Evolutionary conservation across 257 asterid genomes (phyloP).

Genomic region (Forsythia suspensa): DNA sequence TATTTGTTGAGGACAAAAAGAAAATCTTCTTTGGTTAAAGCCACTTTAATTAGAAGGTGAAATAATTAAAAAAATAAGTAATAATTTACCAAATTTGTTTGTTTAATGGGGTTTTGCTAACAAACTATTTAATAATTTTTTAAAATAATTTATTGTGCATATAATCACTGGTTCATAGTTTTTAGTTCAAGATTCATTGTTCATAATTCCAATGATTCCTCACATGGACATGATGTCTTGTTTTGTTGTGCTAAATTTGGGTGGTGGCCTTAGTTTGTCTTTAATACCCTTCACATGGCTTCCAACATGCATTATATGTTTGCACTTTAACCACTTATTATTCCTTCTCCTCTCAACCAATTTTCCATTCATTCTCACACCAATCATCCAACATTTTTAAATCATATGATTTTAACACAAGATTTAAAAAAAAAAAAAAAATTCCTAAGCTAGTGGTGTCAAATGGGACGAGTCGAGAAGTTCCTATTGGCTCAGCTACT

Average conservation of each 20-base stretch:
- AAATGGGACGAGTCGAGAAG: background rate
- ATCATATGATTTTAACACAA: background rate
- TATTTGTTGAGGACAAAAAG: background rate
- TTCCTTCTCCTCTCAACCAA: conserved; percentile 14
- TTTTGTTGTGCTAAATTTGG: conserved; percentile 20
- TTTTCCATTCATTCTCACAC: conserved; percentile 15
- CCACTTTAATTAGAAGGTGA: background rate
- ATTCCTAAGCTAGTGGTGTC: background rate
- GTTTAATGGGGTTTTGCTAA: background rate
- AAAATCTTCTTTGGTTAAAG: background rate
- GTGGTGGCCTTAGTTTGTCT: conserved; percentile 28
- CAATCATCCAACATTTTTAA: background rate
- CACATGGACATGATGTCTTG: conserved; percentile 36
- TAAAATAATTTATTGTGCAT: background rate
- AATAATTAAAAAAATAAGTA: background rate
- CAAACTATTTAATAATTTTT: background rate
- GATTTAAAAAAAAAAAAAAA: background rate
- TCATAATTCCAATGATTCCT: conserved; percentile 40
- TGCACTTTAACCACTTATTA: conserved; percentile 13
- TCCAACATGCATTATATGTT: conserved; percentile 46
- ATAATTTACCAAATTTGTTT: background rate
- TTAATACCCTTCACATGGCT: conserved; percentile 67
- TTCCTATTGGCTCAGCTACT: background rate
- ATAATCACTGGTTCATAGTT: conserved; percentile 6
- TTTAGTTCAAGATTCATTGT: conserved; percentile 37